phyloP scores from a whole-genome alignment of 371 early-diverging fungal species.

The Mucor lusitanicus region DNA sequence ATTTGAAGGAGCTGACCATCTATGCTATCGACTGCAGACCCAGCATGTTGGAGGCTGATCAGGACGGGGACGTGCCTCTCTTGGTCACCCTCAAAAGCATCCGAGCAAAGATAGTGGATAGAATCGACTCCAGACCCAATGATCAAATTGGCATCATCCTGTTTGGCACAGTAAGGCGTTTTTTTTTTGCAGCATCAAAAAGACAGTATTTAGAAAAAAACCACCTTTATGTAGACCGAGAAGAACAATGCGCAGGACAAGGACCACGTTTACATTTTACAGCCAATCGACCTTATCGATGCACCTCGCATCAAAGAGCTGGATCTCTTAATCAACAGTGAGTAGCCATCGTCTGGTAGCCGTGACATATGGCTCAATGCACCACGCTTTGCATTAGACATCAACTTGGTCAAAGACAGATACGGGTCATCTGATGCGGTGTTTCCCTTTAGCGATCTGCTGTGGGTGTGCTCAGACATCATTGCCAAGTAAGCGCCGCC shows the following conservation, averaged over 20 bases:
- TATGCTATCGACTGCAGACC: constrained; percentile 69
- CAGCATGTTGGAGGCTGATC: constrained; percentile 53
- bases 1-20: constrained; percentile 54
- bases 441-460: constrained; percentile 62
- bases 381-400: background rate
- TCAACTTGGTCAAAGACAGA: constrained; percentile 24
- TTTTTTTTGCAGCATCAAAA: background rate
- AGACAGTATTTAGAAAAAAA: background rate
- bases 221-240: constrained; percentile 21
- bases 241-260: constrained; percentile 50
- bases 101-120: constrained; percentile 49
- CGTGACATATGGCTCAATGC: background rate
- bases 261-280: constrained; percentile 61
- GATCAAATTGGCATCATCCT: constrained; percentile 69
- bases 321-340: constrained; percentile 59
- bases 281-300: constrained; percentile 65
- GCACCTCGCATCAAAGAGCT: constrained; percentile 62
- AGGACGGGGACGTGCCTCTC: constrained; percentile 50
- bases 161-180: constrained; percentile 60
- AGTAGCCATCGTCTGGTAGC: background rate
- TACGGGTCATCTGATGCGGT: constrained; percentile 53
- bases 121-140: constrained; percentile 56
- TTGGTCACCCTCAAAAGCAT: constrained; percentile 50
- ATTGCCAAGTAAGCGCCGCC: background rate
- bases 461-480: constrained; percentile 63